phyloP scores from a whole-genome alignment of 352 stramenopile genomes.

The Pythium plurisporium region DNA sequence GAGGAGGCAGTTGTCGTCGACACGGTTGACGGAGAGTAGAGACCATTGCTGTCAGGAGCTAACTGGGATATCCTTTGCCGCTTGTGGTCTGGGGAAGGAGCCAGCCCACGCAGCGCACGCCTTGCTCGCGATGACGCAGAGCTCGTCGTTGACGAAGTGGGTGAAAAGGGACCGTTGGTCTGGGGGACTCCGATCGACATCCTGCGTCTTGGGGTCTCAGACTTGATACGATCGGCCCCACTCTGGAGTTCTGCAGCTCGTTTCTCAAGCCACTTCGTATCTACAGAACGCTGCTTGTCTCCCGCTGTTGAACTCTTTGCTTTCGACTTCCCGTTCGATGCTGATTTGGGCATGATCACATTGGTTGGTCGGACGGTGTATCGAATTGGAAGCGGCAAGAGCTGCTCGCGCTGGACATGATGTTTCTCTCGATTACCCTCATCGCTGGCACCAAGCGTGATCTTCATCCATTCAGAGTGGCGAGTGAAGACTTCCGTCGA shows the following conservation, averaged over 20 bases:
- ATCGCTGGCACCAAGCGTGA: constrained; percentile 50
- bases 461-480: constrained; percentile 80
- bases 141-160: constrained; percentile 10
- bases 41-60: neutral
- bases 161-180: constrained; percentile 8
- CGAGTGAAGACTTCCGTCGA: constrained; percentile 33
- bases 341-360: constrained; percentile 17
- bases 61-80: neutral
- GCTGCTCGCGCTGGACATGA: constrained; percentile 16
- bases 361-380: constrained; percentile 56
- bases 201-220: constrained; percentile 1
- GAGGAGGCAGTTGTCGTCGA: neutral
- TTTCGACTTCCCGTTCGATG: constrained; percentile 5
- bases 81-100: neutral
- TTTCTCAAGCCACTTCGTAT: constrained; percentile 13
- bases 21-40: constrained; percentile 7
- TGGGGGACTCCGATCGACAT: neutral
- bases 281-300: neutral
- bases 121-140: neutral
- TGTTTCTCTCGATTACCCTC: constrained; percentile 11
- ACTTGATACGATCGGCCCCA: constrained; percentile 6
- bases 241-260: constrained; percentile 6
- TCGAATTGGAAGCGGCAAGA: constrained; percentile 51
- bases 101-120: neutral
- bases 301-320: neutral